Evolutionary conservation across 768 basidiomycete genomes (phyloP), one percentile per base, ranked within the genome.

Genomic region (Russula lepida): DNA sequence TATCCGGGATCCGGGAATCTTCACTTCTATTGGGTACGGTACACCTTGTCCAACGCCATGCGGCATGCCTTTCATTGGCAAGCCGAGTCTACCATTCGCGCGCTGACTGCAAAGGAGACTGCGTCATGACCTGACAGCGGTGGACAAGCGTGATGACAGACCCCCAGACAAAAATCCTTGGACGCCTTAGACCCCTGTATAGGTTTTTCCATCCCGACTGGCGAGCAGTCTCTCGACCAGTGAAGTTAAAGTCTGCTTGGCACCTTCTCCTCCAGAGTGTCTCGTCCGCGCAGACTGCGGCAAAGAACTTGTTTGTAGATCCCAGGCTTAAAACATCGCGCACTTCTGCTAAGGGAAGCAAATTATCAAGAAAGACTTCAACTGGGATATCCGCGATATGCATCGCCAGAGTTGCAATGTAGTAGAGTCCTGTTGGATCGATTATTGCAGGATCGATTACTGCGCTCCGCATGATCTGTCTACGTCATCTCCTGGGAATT

Each of bases 161-260:
- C 89, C 89, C 84, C 82, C 84, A 76, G 71, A 81, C 78, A 59
- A 73, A 81, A 9, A 79, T 67, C 37, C 71, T 74, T 3, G 77
- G 88, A 60, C 78, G 78, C 56, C 74, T 81, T 25, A 95, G 73
- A 6, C 88, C 83, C 50, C 76, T 78, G 74, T 93, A 95, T 41
- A 95, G 82, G 66, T 83, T 79, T 72, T 86, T 88, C 84, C 87
- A 95, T 15, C 91, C 91, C 47, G 73, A 83, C 13, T 79, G 82
- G 21, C 92, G 77, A 15, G 92, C 92, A 0, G 87, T 92, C 44
- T 79, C 80, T 43, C 79, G 76, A 4, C 81, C 82, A 8, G 86
- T 79, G 67, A 91, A 94, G 72, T 92, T 90, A 76, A 84, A 93
- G 69, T 94, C 92, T 33, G 72, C 71, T 32, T 77, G 69, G 9